Base-by-base conservation (phyloP, 345 rosid genomes). In the Clausena lansium region DNA sequence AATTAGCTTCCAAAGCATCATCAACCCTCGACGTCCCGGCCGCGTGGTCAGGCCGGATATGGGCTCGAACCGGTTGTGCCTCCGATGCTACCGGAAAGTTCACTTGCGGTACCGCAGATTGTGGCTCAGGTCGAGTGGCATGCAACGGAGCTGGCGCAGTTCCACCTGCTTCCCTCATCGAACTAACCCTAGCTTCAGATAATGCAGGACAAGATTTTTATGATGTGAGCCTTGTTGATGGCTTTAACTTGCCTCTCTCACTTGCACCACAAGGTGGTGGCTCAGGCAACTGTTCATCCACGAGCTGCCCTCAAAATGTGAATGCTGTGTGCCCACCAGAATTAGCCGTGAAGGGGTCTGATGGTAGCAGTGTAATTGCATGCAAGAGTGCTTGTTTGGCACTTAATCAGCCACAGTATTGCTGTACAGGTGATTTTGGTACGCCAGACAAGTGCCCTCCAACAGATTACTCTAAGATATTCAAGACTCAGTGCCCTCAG, bases 11-110 rank as follows among this genome's bases (percentile, higher is more conserved):
- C 50, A 80, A 84, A 28, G 78, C 83, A 20, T 5, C 85, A 1
- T 75, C 27, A 19, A 36, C 78, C n/a, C 28, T 89, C 0, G 5
- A 54, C 1, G 79, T 74, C 4, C 71, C 81, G 0, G 41, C 78
- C 0, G 78, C 84, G 9, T 88, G 92, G 93, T 7, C 71, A 0
- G 94, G 93, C 45, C 81, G 87, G 8, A 0, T 90, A 0, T 89
- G 93, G 94, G 97, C 78, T 19, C 77, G 92, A 27, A 69, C 91
- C 0, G 66, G 47, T 4, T 92, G 97, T 82, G 36, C 85, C 41
- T 41, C 70, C 0, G 83, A 74, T 39, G 25, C 85, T 50, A 0
- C 80, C 3, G 85, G 84, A 0, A 81, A 76, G 52, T 85, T 88
- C 76, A 39, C 64, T 14, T 89, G 91, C 32, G 78, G 25, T 69